Base-by-base conservation (phyloP, 345 rosid genomes). In the Syzygium jambos region DNA sequence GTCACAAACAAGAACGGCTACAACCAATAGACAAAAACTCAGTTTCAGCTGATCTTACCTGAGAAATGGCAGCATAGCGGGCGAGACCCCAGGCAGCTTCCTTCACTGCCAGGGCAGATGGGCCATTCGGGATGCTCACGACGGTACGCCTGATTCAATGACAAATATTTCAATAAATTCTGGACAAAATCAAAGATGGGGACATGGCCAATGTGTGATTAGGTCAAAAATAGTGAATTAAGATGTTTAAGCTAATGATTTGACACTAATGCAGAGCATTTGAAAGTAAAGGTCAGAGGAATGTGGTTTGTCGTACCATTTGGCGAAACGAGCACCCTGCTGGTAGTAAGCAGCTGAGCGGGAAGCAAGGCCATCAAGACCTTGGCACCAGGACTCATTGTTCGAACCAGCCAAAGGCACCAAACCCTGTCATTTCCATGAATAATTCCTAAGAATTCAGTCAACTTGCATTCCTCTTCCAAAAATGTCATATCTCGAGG, bases 361-460 rank as follows among this genome's bases (percentile, higher is more conserved):
- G 14, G 93, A 88, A 17, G 92, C 92, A 4, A 91, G 92, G 84
- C 92, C 92, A 61, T 92, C 94, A 9, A 92, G 92, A 89, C 93
- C 93, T 87, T 92, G 93, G 88, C 92, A 89, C 92, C 93, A 91
- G 22, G 93, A 91, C 80, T 92, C 92, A 57, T 91, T 78, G 87
- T 90, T 91, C 13, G 93, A 90, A 54, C 92, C 91, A 53, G 91
- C 85, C 73, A 92, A 52, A 15, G 93, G 93, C 73, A 91, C 91
- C 86, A 92, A 87, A 87, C 93, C 92, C 91, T 90, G 90, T 51
- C 82, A 73, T 73, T 38, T 73, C 25, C 80, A 73, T 7, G 4
- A 19, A 34, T 19, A 73, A 73, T 19, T 46, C 85, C 85, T 13
- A 13, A 83, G 85, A 51, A 83, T 25, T 83, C 55, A 17, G 34